Evolutionary conservation across 2,329 filamentous ascomycete genomes (phyloP).

Genomic region (Neurospora sp.): DNA sequence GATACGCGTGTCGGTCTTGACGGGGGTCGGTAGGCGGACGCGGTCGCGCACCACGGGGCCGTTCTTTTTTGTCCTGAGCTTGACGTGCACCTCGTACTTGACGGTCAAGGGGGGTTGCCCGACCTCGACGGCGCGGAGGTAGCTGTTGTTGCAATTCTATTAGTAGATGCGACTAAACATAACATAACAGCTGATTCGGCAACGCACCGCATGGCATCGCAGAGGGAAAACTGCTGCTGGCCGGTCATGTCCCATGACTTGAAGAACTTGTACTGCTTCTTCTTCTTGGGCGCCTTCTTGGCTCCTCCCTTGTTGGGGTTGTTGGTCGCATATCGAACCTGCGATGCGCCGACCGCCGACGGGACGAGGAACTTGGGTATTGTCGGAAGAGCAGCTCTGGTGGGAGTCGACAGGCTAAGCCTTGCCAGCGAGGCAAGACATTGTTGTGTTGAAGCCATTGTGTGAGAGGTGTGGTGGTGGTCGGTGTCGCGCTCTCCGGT

Average conservation of each 20-base stretch:
- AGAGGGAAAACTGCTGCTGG: slow-evolving; percentile 67
- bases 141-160: slow-evolving; percentile 41
- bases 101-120: slow-evolving; percentile 60
- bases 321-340: slow-evolving; percentile 33
- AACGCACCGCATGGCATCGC: slow-evolving; percentile 80
- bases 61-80: slow-evolving; percentile 73
- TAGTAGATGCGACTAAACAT: background rate
- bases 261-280: slow-evolving; percentile 53
- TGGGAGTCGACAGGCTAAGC: slow-evolving; percentile 32
- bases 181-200: background rate
- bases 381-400: slow-evolving; percentile 31
- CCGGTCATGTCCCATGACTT: slow-evolving; percentile 57
- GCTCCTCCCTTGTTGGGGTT: slow-evolving; percentile 34
- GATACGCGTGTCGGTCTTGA: slow-evolving; percentile 80
- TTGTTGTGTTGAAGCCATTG: slow-evolving; percentile 43
- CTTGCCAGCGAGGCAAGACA: slow-evolving; percentile 46
- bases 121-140: slow-evolving; percentile 87
- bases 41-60: slow-evolving; percentile 81
- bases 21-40: slow-evolving; percentile 78
- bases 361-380: slow-evolving; percentile 43
- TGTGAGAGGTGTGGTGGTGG: slow-evolving; percentile 13
- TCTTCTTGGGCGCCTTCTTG: slow-evolving; percentile 45
- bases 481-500: slow-evolving; percentile 13
- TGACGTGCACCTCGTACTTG: slow-evolving; percentile 87
- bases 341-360: slow-evolving; percentile 27